Conservation (phyloP, 345 rosid species). For the Syzygium oleosum region DNA sequence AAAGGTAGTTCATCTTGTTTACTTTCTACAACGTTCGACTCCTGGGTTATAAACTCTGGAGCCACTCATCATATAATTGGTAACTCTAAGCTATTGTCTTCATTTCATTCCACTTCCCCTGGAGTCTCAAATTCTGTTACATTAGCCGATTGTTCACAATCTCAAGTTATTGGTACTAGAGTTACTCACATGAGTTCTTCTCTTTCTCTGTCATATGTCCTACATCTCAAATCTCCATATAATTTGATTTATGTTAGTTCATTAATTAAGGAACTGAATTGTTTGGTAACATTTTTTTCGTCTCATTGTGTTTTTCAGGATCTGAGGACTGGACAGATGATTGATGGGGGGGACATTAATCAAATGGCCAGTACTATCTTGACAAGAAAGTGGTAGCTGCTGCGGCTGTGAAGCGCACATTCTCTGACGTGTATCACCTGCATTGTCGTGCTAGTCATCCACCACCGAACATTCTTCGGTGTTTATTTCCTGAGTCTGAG, state of each 20-base stretch:
- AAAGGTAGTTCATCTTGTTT: neutral
- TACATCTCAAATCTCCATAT: neutral
- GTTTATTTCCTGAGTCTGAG: neutral
- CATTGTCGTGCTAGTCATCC: accelerated
- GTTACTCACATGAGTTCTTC: neutral
- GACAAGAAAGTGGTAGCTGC: neutral
- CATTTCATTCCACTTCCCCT: neutral
- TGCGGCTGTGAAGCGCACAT: accelerated
- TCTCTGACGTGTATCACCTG: neutral
- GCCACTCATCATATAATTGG: neutral
- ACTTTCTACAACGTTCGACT: accelerated
- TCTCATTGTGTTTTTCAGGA: accelerated
- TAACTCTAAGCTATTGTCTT: neutral
- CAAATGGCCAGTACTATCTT: neutral
- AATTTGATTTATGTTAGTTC: neutral
- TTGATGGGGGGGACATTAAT: accelerated
- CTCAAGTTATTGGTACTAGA: neutral
- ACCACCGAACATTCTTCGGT: accelerated
- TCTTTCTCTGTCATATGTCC: neutral
- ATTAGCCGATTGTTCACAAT: neutral
- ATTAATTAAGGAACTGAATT: neutral
- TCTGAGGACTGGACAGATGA: neutral
- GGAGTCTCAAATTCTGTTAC: accelerated
- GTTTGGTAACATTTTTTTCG: neutral
- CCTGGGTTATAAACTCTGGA: neutral